Percentiles rank a stretch among this genome's conserved stretches.
Evolutionary conservation across 192 early-diverging fungal species (phyloP).

Genomic region (Entophlyctis luteolus): DNA sequence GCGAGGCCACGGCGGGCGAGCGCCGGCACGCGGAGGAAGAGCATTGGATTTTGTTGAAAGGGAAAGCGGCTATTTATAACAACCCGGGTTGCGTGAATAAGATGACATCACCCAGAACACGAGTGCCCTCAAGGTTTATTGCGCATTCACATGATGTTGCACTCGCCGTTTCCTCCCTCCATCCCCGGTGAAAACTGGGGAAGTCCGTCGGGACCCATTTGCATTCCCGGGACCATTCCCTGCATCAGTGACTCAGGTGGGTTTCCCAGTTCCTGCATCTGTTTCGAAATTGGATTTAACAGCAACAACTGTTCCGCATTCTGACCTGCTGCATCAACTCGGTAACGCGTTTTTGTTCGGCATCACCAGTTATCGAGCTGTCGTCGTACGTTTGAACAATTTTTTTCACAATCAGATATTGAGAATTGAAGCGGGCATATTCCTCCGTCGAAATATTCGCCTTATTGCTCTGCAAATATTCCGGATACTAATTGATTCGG

Average conservation of each 20-base stretch:
- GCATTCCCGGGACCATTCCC: constrained; percentile 86
- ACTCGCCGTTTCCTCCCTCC: constrained; percentile 27
- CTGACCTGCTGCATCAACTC: constrained; percentile 89
- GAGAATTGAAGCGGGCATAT: constrained; percentile 70
- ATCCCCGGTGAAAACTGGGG: constrained; percentile 53
- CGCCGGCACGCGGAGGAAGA: neutral
- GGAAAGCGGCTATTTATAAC: neutral
- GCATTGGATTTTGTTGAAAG: neutral
- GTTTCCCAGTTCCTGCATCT: constrained; percentile 96
- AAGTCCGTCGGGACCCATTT: constrained; percentile 71
- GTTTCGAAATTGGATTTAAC: constrained; percentile 8
- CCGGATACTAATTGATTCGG: constrained; percentile 71
- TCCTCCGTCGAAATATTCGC: constrained; percentile 66
- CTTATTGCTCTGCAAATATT: constrained; percentile 80
- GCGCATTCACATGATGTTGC: constrained; percentile 37
- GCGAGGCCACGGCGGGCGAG: neutral
- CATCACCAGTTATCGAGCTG: constrained; percentile 54
- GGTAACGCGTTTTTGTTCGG: constrained; percentile 67
- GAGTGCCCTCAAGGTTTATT: too few relatives aligned
- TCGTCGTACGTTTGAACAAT: constrained; percentile 80
- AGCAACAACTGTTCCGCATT: neutral
- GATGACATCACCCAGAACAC: too few relatives aligned
- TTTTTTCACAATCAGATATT: constrained; percentile 70
- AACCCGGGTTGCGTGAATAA: too few relatives aligned
- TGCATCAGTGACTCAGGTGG: constrained; percentile 88